phyloP scores from a whole-genome alignment of 495 filamentous ascomycete genomes.

The Entonaema liquescens region DNA sequence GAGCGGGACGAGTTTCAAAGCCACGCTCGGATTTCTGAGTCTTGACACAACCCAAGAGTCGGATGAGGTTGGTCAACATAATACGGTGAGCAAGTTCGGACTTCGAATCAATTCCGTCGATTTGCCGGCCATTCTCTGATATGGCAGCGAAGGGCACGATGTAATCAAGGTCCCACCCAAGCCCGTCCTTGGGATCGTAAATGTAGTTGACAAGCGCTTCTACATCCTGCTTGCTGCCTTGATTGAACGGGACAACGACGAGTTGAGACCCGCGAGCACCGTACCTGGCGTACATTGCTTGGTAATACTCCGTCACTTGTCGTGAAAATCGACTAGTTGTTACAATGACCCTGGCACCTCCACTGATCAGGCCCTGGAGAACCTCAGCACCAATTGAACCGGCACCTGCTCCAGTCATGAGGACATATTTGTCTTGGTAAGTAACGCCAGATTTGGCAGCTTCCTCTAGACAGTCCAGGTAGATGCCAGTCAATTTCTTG shows the following conservation, averaged over 20 bases:
- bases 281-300: slow-evolving; percentile 95
- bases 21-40: slow-evolving; percentile 84
- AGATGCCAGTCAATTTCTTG: slow-evolving; percentile 93
- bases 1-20: slow-evolving; percentile 93
- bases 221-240: slow-evolving; percentile 96
- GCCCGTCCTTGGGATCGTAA: slow-evolving; percentile 94
- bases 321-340: slow-evolving; percentile 96
- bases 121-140: slow-evolving; percentile 96
- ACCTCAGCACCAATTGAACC: slow-evolving; percentile 99
- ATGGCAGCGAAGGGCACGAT: slow-evolving; percentile 98
- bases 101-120: slow-evolving; percentile 96
- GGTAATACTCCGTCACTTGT: slow-evolving; percentile 98
- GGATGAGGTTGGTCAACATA: slow-evolving; percentile 97
- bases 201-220: slow-evolving; percentile 94
- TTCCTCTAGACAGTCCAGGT: slow-evolving; percentile 88
- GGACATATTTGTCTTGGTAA: slow-evolving; percentile 92
- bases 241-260: slow-evolving; percentile 98
- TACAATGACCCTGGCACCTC: slow-evolving; percentile 94
- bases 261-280: slow-evolving; percentile 94
- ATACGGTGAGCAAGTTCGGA: slow-evolving; percentile 98
- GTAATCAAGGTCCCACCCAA: slow-evolving; percentile 98
- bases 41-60: slow-evolving; percentile 91
- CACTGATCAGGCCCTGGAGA: slow-evolving; percentile 93
- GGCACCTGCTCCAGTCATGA: slow-evolving; percentile 98
- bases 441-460: slow-evolving; percentile 87